These are phyloP conservation scores for Beta lomatogona DNA, from an alignment of 179 eudicot species.

Conservation along the genomic window DNA sequence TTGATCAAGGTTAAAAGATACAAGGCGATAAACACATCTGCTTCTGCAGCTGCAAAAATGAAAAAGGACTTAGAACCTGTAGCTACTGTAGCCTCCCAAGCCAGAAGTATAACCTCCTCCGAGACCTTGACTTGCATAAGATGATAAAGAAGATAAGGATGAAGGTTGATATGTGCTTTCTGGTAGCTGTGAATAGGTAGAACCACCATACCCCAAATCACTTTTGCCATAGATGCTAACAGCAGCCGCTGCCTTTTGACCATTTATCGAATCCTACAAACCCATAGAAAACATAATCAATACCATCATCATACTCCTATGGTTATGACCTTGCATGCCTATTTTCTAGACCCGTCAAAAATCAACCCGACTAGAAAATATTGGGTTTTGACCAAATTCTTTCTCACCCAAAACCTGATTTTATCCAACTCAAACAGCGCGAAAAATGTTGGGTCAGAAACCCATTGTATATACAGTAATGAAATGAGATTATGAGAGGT, in stretches of 20 bases:
- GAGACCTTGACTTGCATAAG: slow-evolving; percentile 35
- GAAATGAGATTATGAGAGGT: too few species aligned
- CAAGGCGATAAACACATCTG: neutral
- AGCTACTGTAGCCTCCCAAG: slow-evolving; percentile 39
- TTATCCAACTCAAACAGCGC: too few species aligned
- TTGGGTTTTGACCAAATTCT: too few species aligned
- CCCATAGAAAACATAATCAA: neutral
- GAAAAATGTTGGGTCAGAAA: too few species aligned
- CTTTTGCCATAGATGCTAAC: slow-evolving; percentile 6
- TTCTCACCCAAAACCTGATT: too few species aligned
- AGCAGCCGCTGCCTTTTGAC: slow-evolving; percentile 10
- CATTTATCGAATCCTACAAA: slow-evolving; percentile 14
- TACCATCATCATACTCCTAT: neutral
- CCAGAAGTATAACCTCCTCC: slow-evolving; percentile 38
- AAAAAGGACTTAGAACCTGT: slow-evolving; percentile 26
- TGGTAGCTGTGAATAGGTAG: slow-evolving; percentile 1
- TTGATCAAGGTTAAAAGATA: slow-evolving; percentile 13
- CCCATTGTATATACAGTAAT: too few species aligned
- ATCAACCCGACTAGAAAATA: too few species aligned
- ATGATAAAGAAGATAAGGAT: slow-evolving; percentile 19
- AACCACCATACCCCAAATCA: slow-evolving; percentile 12
- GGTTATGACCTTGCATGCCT: neutral
- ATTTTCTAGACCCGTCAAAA: too few species aligned
- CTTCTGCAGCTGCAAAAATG: neutral
- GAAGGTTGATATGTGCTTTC: slow-evolving; percentile 9